Conservation (phyloP, 805 yeast species). For the Komagataella ulmi region DNA sequence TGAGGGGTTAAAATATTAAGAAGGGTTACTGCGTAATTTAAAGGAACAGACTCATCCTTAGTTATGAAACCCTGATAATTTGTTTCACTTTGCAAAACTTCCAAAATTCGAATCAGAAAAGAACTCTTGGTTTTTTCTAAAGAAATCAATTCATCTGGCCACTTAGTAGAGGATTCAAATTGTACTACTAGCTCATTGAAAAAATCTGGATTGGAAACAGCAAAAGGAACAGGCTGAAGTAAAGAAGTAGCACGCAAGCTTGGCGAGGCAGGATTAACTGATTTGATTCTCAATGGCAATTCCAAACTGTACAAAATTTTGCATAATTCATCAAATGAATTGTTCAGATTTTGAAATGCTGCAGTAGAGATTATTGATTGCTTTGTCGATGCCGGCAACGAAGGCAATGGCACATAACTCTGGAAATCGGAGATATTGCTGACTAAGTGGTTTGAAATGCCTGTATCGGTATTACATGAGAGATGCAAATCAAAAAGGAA, state of each 20-base stretch:
- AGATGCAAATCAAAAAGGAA: conserved; percentile 57
- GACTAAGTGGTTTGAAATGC: conserved; percentile 16
- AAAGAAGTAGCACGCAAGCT: conserved; percentile 66
- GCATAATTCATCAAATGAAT: conserved; percentile 38
- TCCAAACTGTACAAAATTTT: conserved; percentile 34
- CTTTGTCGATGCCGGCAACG: conserved; percentile 40
- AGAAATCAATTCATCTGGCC: conserved; percentile 90
- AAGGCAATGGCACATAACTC: conserved; percentile 42
- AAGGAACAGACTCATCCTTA: conserved; percentile 56
- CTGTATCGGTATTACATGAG: conserved; percentile 21
- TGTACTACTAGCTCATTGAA: conserved; percentile 73
- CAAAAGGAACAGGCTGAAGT: conserved; percentile 73
- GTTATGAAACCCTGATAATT: conserved; percentile 47
- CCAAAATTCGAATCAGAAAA: conserved; percentile 56
- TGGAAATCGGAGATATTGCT: conserved; percentile 27
- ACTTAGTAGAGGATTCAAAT: conserved; percentile 78
- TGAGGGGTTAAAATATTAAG: conserved; percentile 70
- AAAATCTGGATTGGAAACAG: conserved; percentile 60
- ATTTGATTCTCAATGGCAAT: conserved; percentile 59
- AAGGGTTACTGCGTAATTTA: conserved; percentile 41
- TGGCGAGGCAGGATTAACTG: conserved; percentile 64
- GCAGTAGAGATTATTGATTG: conserved; percentile 32
- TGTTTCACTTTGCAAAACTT: conserved; percentile 32
- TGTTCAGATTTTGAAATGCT: conserved; percentile 26
- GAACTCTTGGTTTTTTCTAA: conserved; percentile 87